Base-by-base conservation (phyloP, 2,329 filamentous ascomycete genomes). In the Pseudodiploospora longispora region DNA sequence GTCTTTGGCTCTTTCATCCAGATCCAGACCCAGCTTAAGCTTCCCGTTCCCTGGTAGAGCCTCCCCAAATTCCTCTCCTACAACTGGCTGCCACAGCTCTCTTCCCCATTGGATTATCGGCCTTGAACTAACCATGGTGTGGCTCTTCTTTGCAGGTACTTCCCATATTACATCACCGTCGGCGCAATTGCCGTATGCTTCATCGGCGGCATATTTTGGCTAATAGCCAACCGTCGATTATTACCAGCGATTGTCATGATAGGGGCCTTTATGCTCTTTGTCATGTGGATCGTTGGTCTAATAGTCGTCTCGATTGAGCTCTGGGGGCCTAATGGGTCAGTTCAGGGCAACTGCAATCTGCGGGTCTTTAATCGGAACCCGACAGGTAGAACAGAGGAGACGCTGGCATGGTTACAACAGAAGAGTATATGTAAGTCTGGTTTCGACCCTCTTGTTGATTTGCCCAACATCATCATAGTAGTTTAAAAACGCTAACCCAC, bases 281-380 rank as follows among this genome's bases (percentile, higher is more conserved):
- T 84, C 2, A 64, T 85, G n/a, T 85, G 80, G 79, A 65, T 83
- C 33, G 78, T 82, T 32, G 81, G 80, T 0, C 65, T 85, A 6
- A 70, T 85, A 38, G 75, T 82, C 36, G 66, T 79, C 5, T 71
- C 71, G 10, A 74, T 83, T 43, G 72, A 83, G 63, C 72, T 85
- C 1, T 85, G 78, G 72, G 80, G 81, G 0, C 74, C 78, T 1
- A 54, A 61, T 3, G 78, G 76, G 6, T 72, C 69, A 30, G 74
- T 85, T n/a, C 77, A 72, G 56, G 66, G 67, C 38, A 78, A 75
- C 48, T 85, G 81, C 60, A 71, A 76, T 49, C 56, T 75, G 10
- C 69, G 75, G 38, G 80, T 85, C 0, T 80, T 75, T 50, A 70
- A 66, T 41, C 61, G 65, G 33, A 60, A 64, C 45, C 74, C 70